Percentiles rank a stretch among this genome's conserved stretches.
These are phyloP conservation scores for Chrysoporthe cubensis DNA, from an alignment of 2,329 filamentous ascomycete genomes.

Conservation along the genomic window DNA sequence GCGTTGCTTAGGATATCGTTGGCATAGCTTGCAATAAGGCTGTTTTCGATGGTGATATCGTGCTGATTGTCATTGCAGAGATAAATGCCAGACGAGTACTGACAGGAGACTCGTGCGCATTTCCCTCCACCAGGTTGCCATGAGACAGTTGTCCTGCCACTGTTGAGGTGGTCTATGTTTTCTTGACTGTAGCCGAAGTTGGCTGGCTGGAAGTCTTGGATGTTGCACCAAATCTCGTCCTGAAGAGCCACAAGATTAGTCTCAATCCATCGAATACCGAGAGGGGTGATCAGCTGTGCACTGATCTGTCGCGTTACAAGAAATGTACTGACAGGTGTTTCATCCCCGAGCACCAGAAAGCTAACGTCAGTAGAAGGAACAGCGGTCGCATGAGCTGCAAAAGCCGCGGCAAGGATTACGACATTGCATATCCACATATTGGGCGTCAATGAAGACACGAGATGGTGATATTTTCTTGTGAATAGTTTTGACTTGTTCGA, in stretches of 20 bases:
- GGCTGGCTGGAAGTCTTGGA: conserved; percentile 1
- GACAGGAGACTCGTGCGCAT: conserved; percentile 8
- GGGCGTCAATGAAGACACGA: neutral
- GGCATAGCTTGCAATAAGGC: conserved; percentile 1
- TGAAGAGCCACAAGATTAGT: neutral
- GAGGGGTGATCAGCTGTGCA: neutral
- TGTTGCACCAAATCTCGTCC: conserved; percentile 11
- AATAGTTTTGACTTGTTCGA: neutral
- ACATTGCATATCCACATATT: neutral
- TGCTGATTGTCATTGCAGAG: conserved; percentile 15
- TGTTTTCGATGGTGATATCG: neutral
- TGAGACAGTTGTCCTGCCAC: neutral
- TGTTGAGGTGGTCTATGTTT: neutral
- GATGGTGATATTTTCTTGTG: neutral
- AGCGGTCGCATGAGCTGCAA: neutral
- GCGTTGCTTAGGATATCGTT: neutral
- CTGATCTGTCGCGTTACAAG: neutral
- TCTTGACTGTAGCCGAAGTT: conserved; percentile 10
- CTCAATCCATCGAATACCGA: neutral
- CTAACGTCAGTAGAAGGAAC: neutral
- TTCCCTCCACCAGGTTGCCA: conserved; percentile 4
- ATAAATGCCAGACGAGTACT: conserved; percentile 7
- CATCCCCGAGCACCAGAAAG: neutral
- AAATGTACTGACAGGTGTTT: neutral
- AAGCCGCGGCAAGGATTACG: neutral